Evolutionary conservation across 2,329 filamentous ascomycete species (phyloP), one percentile per base, ranked within the genome.

Genomic region (Pseudocercospora fuligena): DNA sequence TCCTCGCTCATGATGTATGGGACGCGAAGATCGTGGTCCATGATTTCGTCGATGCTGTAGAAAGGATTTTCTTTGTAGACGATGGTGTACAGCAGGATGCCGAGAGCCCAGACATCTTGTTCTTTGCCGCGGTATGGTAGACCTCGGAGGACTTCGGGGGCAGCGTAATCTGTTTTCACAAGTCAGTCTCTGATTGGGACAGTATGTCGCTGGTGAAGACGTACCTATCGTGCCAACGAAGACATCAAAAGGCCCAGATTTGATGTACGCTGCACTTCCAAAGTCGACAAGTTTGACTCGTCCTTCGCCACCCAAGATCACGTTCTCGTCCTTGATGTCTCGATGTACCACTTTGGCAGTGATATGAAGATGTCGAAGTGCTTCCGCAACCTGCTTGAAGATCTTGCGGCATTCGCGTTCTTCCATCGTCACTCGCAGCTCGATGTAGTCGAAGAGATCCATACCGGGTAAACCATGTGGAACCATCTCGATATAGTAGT

Each of bases 41-140:
- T 96, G 76, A 99, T 99, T 83, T 99, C 95, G 79, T 99, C 95
- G 75, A 98, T 95, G 80, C 92, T 96, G 85, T 98, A 98, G 80
- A 97, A 99, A 0, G 95, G 94, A 77, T 99, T 99, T 82, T 99
- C 95, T 82, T 98, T 99, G 86, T 99, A 99, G 76, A 98, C 91
- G 76, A 99, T 97, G 29, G 95, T 99, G 83, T 99, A 99, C 14
- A 99, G 88, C 27, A 99, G 86, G 75, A 99, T 98, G 25, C 95
- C 95, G 16, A 99, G 86, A 0, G 95, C 95, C 95, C 95, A 99
- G 31, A 99, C 93, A 76, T 99, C 95, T 83, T 99, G 95, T 79
- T 97, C 94, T 80, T 96, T 97, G 76, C 95, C 95, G 72, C 91
- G 88, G 80, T 99, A 99, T 16, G 94, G 91, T 73, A 90, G 91